These are phyloP conservation scores for Alternaria atra DNA, from an alignment of 2,329 filamentous ascomycete genomes.

Conservation along the genomic window DNA sequence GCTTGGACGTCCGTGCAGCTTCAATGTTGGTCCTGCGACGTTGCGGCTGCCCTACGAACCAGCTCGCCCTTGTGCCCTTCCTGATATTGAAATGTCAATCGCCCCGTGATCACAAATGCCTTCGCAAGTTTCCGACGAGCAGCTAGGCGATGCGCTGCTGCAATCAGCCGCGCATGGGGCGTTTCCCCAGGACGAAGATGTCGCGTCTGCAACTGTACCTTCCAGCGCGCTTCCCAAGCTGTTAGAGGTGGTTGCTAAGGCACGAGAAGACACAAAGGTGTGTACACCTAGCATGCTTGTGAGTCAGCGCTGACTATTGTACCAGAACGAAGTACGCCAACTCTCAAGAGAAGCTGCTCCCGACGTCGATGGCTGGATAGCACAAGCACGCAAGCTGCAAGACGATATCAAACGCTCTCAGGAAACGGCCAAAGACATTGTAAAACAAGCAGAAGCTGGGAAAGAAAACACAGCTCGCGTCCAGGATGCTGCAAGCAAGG, in stretches of 20 bases:
- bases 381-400: conserved; percentile 83
- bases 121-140: conserved; percentile 40
- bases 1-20: conserved; percentile 16
- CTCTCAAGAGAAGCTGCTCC: conserved; percentile 80
- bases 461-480: conserved; percentile 70
- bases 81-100: conserved; percentile 27
- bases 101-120: conserved; percentile 34
- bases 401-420: conserved; percentile 85
- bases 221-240: conserved; percentile 59
- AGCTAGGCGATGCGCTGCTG: conserved; percentile 69
- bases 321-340: conserved; percentile 73
- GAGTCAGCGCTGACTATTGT: conserved; percentile 8
- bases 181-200: conserved; percentile 66
- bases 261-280: conserved; percentile 64
- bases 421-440: conserved; percentile 80
- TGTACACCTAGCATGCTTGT: not conserved
- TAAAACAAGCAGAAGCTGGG: conserved; percentile 76
- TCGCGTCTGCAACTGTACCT: conserved; percentile 63
- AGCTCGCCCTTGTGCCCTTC: not conserved
- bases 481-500: conserved; percentile 67
- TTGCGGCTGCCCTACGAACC: not conserved
- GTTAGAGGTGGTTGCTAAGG: conserved; percentile 60
- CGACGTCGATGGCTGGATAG: conserved; percentile 86
- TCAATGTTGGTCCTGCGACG: conserved; percentile 11
- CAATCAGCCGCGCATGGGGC: conserved; percentile 67